Conservation (phyloP, 805 yeast genomes). For the Metschnikowia vanudenii region DNA sequence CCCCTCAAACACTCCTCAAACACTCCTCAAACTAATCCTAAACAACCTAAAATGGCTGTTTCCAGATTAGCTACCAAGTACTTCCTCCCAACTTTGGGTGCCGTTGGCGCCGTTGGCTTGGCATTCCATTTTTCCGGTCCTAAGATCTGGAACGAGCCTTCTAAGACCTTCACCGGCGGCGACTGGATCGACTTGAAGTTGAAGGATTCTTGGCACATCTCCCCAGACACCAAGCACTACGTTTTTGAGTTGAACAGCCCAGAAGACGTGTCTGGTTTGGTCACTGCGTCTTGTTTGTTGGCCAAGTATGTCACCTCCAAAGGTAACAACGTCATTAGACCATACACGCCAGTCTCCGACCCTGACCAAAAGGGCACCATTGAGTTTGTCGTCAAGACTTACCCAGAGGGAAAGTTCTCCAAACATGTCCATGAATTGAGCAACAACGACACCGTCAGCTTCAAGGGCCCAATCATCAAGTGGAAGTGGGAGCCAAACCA, state of each 20-base stretch:
- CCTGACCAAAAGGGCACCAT: conserved; percentile 67
- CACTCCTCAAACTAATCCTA: not conserved
- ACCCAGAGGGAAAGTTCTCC: conserved; percentile 83
- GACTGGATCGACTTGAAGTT: conserved; percentile 72
- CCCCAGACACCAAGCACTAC: conserved; percentile 65
- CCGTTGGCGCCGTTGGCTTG: conserved; percentile 36
- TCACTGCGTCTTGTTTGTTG: conserved; percentile 74
- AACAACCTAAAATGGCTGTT: conserved; percentile 21
- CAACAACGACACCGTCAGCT: conserved; percentile 76
- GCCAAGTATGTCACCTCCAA: conserved; percentile 80
- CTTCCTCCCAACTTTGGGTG: conserved; percentile 31
- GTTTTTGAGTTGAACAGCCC: conserved; percentile 65
- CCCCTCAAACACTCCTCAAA: not conserved
- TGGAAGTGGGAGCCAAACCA: conserved; percentile 89
- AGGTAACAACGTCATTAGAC: conserved; percentile 85
- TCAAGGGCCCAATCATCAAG: conserved; percentile 92
- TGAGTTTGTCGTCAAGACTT: conserved; percentile 79
- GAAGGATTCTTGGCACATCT: conserved; percentile 46
- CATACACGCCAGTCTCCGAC: conserved; percentile 84
- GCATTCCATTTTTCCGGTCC: conserved; percentile 29
- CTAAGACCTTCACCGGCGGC: conserved; percentile 55
- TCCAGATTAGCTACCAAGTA: conserved; percentile 25
- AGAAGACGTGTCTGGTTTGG: conserved; percentile 72
- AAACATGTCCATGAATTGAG: conserved; percentile 68
- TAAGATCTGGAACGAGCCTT: conserved; percentile 34